phyloP scores from a whole-genome alignment of 768 basidiomycete species.

The Agaricus bisporus region DNA sequence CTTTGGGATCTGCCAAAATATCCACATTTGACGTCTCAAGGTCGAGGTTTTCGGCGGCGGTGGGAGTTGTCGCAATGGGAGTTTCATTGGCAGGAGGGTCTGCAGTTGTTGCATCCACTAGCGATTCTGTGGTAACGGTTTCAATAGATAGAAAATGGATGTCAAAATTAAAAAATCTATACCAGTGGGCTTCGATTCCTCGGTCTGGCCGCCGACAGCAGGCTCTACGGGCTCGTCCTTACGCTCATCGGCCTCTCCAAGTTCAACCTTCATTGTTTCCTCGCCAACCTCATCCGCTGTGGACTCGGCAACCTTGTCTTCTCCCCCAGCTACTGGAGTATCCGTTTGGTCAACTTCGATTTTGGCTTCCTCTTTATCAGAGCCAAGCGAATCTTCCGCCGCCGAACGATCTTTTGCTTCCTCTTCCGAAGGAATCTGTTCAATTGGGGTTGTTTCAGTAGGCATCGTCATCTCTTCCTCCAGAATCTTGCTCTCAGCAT shows the following conservation, averaged over 20 bases:
- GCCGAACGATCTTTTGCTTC: no score
- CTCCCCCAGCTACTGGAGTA: not conserved
- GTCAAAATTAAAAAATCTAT: not conserved
- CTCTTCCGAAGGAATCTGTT: no score
- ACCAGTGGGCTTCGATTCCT: not conserved
- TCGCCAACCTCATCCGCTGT: not conserved
- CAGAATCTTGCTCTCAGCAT: no score
- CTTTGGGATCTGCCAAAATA: not conserved
- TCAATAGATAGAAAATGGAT: not conserved
- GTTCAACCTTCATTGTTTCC: not conserved
- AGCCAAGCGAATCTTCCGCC: no score
- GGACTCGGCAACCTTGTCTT: not conserved
- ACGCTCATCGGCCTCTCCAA: not conserved
- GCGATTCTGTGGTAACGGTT: not conserved
- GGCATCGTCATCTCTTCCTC: no score
- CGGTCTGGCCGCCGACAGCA: not conserved
- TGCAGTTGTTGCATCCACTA: not conserved
- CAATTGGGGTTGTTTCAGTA: no score
- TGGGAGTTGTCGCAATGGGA: not conserved
- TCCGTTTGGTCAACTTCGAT: not conserved
- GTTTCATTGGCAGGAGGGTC: not conserved
- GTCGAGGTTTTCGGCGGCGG: not conserved
- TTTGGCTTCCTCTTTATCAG: not conserved
- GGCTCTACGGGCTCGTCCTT: not conserved
- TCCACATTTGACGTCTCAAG: slow-evolving; percentile 1